A percentile compares a stretch with the other conserved stretches of the same genome.
phyloP scores from a whole-genome alignment of 352 stramenopile species.

The Phytophthora cactorum region DNA sequence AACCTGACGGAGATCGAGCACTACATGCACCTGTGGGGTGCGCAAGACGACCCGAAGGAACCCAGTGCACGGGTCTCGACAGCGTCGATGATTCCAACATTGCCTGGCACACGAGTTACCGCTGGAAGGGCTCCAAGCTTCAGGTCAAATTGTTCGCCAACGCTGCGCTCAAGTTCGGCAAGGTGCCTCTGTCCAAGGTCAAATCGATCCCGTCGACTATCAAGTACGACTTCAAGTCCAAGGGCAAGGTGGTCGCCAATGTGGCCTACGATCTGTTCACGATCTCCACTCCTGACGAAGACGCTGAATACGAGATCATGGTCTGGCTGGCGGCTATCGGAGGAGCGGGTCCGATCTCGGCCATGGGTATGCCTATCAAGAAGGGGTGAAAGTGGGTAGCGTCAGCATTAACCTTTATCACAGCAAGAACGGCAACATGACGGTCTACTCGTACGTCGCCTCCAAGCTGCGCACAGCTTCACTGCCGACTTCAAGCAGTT shows the following conservation, averaged over 20 bases:
- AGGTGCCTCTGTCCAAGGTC: slow-evolving; percentile 35
- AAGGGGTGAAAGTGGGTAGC: slow-evolving; percentile 12
- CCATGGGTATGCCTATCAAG: slow-evolving; percentile 31
- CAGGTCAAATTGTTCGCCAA: slow-evolving; percentile 56
- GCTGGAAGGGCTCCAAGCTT: slow-evolving; percentile 35
- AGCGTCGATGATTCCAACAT: slow-evolving; percentile 32
- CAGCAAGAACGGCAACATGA: slow-evolving; percentile 38
- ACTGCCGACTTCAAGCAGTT: slow-evolving; percentile 35
- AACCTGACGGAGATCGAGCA: slow-evolving; percentile 28
- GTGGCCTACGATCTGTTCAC: slow-evolving; percentile 49
- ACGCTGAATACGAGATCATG: slow-evolving; percentile 48
- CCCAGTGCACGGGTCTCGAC: slow-evolving; percentile 44
- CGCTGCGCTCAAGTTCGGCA: slow-evolving; percentile 41
- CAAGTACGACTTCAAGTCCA: slow-evolving; percentile 40
- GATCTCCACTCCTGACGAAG: slow-evolving; percentile 15
- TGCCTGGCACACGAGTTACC: slow-evolving; percentile 47
- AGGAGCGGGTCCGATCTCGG: slow-evolving; percentile 33
- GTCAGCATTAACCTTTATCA: slow-evolving; percentile 36
- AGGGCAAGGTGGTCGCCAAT: slow-evolving; percentile 38
- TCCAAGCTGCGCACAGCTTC: slow-evolving; percentile 22
- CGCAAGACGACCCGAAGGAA: slow-evolving; percentile 26
- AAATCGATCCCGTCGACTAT: slow-evolving; percentile 43
- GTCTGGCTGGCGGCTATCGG: slow-evolving; percentile 38
- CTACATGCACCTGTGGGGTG: slow-evolving; percentile 43
- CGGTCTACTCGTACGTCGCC: slow-evolving; percentile 43